phyloP scores from a whole-genome alignment of 2,329 filamentous ascomycete species.

The Aureobasidium uvarum region DNA sequence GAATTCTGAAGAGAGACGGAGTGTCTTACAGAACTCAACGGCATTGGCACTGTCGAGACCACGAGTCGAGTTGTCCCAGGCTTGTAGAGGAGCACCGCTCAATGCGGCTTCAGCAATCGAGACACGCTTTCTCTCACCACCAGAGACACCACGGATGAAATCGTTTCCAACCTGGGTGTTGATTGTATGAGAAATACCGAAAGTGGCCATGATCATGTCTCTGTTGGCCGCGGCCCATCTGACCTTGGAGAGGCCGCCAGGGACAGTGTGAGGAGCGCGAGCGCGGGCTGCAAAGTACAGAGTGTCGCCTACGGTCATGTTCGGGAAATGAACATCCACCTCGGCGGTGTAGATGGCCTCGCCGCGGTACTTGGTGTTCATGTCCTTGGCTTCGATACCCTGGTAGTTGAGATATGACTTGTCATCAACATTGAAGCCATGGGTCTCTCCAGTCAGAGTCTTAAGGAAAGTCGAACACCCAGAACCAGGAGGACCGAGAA shows the following conservation, averaged over 20 bases:
- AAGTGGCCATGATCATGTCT: constrained; percentile 73
- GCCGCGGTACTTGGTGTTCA: constrained; percentile 74
- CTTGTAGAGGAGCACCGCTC: constrained; percentile 59
- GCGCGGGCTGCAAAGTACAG: constrained; percentile 73
- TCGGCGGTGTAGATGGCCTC: constrained; percentile 87
- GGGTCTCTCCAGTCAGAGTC: constrained; percentile 77
- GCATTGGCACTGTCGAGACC: constrained; percentile 74
- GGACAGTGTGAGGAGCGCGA: constrained; percentile 61
- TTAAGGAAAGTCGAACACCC: constrained; percentile 85
- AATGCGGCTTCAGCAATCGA: constrained; percentile 76
- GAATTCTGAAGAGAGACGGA: constrained; percentile 66
- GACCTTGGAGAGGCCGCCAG: constrained; percentile 55
- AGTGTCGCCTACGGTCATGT: constrained; percentile 74
- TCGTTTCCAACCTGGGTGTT: constrained; percentile 74
- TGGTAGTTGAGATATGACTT: constrained; percentile 79
- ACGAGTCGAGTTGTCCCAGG: constrained; percentile 77
- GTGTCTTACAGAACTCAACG: constrained; percentile 69
- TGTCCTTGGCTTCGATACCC: constrained; percentile 68
- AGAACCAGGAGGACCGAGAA: constrained; percentile 65
- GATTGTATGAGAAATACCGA: constrained; percentile 69
- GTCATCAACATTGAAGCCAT: constrained; percentile 71
- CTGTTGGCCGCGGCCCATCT: constrained; percentile 62
- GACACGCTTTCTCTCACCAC: constrained; percentile 77
- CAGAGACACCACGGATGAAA: constrained; percentile 70
- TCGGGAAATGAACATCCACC: constrained; percentile 73